Evolutionary conservation across 2,329 filamentous ascomycete species (phyloP).

Genomic region (Diaporthe amygdali): DNA sequence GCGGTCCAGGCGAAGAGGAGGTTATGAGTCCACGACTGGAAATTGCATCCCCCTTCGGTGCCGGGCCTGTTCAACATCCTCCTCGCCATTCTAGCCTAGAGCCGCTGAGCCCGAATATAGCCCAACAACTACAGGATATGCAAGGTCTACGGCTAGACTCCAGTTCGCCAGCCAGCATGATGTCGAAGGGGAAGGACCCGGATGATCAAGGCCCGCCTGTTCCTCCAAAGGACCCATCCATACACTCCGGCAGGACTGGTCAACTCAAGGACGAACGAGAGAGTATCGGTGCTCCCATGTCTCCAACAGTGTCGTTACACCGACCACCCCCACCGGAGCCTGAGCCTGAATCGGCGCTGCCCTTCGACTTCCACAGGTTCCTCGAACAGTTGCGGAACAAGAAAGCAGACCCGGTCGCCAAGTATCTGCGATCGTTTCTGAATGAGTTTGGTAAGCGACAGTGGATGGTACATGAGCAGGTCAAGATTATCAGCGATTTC

Average conservation of each 20-base stretch:
- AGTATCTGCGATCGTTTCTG: constrained; percentile 93
- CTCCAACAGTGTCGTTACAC: constrained; percentile 57
- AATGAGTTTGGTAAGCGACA: constrained; percentile 96
- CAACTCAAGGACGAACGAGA: constrained; percentile 44
- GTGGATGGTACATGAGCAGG: constrained; percentile 99
- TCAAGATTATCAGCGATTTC: constrained; percentile 98
- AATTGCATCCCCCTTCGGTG: constrained; percentile 78
- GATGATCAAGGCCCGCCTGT: constrained; percentile 62
- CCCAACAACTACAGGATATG: constrained; percentile 54
- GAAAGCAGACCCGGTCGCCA: constrained; percentile 96
- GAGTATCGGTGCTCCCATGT: constrained; percentile 44
- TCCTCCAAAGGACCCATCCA: constrained; percentile 63
- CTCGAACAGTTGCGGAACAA: constrained; percentile 94
- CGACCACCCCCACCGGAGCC: constrained; percentile 74
- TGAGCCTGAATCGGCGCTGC: constrained; percentile 80
- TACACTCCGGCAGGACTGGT: constrained; percentile 39
- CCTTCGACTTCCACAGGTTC: constrained; percentile 97
- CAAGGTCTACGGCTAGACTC: constrained; percentile 47
- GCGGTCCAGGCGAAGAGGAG: constrained; percentile 75
- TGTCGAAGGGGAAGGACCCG: constrained; percentile 41
- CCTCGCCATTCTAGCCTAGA: constrained; percentile 88
- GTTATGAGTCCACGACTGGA: constrained; percentile 92
- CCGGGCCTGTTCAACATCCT: constrained; percentile 68
- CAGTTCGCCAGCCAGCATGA: constrained; percentile 43
- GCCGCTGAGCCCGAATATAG: constrained; percentile 60